Percentiles rank a stretch among this genome's conserved stretches.
phyloP scores from a whole-genome alignment of 129 eudicot genomes.

The Logfia minima region DNA sequence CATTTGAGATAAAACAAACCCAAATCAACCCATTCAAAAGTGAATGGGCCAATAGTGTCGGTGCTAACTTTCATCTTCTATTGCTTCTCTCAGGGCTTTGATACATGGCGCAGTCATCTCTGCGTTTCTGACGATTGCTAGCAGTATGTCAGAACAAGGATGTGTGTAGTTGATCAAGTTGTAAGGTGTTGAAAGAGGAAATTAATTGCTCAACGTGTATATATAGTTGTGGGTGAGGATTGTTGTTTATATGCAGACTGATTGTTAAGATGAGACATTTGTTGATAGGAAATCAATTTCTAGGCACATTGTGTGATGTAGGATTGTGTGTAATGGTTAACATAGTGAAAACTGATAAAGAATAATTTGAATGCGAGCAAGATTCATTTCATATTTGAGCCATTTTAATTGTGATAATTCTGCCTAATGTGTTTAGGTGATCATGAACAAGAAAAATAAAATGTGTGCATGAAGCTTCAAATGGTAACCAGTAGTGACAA shows the following conservation, averaged over 20 bases:
- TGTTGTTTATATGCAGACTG: constrained; percentile 23
- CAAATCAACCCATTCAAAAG: background rate
- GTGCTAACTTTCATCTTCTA: background rate
- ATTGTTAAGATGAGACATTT: constrained; percentile 22
- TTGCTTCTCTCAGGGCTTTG: constrained; percentile 55
- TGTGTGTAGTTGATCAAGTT: constrained; percentile 54
- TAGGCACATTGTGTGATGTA: constrained; percentile 23
- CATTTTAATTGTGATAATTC: too few relatives aligned
- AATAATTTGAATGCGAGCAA: constrained; percentile 15
- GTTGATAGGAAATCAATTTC: constrained; percentile 25
- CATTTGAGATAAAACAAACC: background rate
- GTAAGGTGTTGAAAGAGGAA: constrained; percentile 5
- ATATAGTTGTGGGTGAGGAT: constrained; percentile 23
- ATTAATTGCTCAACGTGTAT: constrained; percentile 7
- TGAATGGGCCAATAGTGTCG: background rate
- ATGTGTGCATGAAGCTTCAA: background rate
- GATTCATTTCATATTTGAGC: background rate
- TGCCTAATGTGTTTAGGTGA: too few relatives aligned
- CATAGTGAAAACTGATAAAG: constrained; percentile 29
- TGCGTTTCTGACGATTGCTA: constrained; percentile 79
- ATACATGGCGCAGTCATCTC: constrained; percentile 85
- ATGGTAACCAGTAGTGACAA: background rate
- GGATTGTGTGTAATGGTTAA: constrained; percentile 29
- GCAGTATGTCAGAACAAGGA: constrained; percentile 92
- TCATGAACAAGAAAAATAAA: too few relatives aligned